Conservation (phyloP, 2,329 filamentous ascomycete genomes). For the Beauveria varroae region DNA sequence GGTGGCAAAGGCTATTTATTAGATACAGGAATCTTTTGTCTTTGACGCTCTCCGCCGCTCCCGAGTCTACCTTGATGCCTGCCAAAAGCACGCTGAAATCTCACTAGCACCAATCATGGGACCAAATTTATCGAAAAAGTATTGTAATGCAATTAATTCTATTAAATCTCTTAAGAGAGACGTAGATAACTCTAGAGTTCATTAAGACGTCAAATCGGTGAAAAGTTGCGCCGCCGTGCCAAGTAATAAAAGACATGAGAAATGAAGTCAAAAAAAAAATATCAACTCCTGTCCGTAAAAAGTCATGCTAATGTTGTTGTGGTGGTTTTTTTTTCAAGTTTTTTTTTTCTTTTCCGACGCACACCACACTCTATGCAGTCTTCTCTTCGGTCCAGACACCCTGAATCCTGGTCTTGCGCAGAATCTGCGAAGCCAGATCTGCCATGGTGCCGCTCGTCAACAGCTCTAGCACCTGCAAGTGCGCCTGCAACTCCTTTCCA, state of each 20-base stretch:
- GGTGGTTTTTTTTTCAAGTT: neutral
- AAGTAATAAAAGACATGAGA: neutral
- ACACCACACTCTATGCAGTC: neutral
- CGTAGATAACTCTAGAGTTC: neutral
- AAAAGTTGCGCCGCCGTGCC: neutral
- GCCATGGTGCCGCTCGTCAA: conserved; percentile 35
- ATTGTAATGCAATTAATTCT: no score
- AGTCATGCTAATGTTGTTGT: neutral
- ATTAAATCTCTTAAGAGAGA: neutral
- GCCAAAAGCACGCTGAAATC: no score
- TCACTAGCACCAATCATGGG: no score
- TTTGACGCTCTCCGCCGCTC: no score
- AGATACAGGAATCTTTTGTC: no score
- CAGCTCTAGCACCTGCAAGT: conserved; percentile 45
- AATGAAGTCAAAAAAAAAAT: neutral
- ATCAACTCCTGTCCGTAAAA: neutral
- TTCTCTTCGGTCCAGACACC: conserved; percentile 14
- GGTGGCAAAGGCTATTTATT: no score
- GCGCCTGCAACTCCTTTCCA: conserved; percentile 40
- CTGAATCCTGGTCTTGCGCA: conserved; percentile 20
- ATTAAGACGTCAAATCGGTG: no score
- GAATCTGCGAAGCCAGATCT: conserved; percentile 12
- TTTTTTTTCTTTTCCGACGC: neutral
- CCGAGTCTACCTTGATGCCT: no score
- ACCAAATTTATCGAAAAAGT: no score